These are phyloP conservation scores for Nicotiana tomentosiformis DNA, from an alignment of 257 asterid species.

Conservation along the genomic window DNA sequence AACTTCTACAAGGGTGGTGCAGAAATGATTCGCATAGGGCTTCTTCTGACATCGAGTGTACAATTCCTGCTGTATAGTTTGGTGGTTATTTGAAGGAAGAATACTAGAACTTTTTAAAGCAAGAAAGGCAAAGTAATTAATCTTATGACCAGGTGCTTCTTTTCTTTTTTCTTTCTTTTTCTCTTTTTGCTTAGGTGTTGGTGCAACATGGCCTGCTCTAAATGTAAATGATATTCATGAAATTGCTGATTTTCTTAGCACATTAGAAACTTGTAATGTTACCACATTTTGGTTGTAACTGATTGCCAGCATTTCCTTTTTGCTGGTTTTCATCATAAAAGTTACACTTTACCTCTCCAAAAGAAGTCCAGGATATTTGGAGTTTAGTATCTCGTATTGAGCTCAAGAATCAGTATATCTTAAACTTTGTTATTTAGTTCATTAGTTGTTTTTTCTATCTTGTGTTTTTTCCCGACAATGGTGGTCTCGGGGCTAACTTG, in stretches of 20 bases:
- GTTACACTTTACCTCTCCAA: not conserved
- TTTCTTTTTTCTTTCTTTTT: not conserved
- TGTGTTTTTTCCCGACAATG: not conserved
- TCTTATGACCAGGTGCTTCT: not conserved
- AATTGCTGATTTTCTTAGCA: not conserved
- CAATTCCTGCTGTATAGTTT: not conserved
- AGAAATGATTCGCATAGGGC: not conserved
- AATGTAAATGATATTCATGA: not conserved
- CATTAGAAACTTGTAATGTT: not conserved
- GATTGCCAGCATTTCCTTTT: not conserved
- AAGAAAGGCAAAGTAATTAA: not conserved
- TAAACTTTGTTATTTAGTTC: not conserved
- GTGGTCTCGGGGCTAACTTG: not conserved
- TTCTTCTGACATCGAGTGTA: not conserved
- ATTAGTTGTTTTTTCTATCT: not conserved
- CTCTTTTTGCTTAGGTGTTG: not conserved
- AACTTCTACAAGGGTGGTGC: too few relatives aligned
- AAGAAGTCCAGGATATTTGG: not conserved
- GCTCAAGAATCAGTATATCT: constrained; percentile 1
- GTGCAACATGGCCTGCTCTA: not conserved
- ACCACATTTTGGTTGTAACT: not conserved
- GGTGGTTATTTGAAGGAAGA: not conserved
- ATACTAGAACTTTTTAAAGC: not conserved
- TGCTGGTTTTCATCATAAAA: not conserved
- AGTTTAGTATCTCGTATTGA: not conserved